Percentiles rank a stretch among this genome's conserved stretches.
phyloP scores from a whole-genome alignment of 176 grass and related monocot genomes.

The Alloteropsis semialata region DNA sequence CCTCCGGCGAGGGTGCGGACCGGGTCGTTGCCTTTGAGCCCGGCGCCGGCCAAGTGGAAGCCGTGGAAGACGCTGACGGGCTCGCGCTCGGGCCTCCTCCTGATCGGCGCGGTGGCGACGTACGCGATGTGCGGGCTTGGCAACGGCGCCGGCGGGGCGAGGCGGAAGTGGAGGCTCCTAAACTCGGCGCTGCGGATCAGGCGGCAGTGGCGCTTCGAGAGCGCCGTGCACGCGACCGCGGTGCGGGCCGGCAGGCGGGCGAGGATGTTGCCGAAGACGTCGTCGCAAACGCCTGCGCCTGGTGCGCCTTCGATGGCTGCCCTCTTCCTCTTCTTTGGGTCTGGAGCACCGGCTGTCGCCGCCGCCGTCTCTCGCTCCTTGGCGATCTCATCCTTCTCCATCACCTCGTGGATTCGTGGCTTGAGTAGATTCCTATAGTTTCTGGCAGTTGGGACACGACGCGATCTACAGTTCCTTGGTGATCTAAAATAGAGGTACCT shows the following conservation, averaged over 20 bases:
- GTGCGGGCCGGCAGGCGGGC: neutral
- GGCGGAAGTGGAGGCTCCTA: neutral
- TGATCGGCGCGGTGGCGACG: neutral
- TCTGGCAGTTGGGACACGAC: too few relatives aligned
- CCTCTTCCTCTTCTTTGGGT: neutral
- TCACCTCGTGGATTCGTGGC: too few relatives aligned
- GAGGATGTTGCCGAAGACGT: neutral
- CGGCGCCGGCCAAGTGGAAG: neutral
- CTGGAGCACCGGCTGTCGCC: conserved; percentile 1
- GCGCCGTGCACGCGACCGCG: neutral
- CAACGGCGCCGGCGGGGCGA: neutral
- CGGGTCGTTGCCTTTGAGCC: neutral
- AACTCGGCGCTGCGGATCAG: neutral
- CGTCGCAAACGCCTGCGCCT: neutral
- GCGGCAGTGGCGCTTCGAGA: neutral
- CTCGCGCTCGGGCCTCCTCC: neutral
- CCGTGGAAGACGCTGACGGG: neutral
- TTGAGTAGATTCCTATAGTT: too few relatives aligned
- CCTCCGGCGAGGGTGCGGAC: neutral
- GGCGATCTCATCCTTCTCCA: neutral
- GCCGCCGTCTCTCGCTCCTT: conserved; percentile 44
- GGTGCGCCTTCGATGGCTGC: neutral
- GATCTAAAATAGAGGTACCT: too few relatives aligned
- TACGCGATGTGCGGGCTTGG: neutral
- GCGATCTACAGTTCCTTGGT: too few relatives aligned